Base-by-base conservation (phyloP, 106 monocot genomes). In the Platanthera guangdongensis region DNA sequence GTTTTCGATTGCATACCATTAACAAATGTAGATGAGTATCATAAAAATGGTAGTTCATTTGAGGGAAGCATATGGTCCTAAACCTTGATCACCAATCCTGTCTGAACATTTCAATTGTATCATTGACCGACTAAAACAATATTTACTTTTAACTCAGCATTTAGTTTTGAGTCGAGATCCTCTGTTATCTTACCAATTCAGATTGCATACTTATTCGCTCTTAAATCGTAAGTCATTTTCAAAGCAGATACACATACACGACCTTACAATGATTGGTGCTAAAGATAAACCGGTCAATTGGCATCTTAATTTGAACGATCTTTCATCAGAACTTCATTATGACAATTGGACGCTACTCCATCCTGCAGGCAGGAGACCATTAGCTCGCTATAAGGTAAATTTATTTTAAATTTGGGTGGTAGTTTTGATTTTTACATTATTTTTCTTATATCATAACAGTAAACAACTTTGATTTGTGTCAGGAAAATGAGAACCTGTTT, bases 381-480 rank as follows among this genome's bases (percentile, higher is more conserved):
- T 51, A 72, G 19, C 72, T 72, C 72, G 72, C 22, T 72, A 51
- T 25, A 72, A 72, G 72, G 72, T 72, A 51, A 70, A 48, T 4
- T 1, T 70, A 70, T 70, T 15, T 70, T 48, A 65, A 15, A n/a
- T 13, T 70, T 70, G 70, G 5, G 47, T 70, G 7, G 70, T 6
- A 47, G 47, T 11, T 65, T 53, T 70, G 16, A 12, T 14, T 70
- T 47, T 46, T 47, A 48, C 8, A 50, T 67, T 67, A 12, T 6
- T 69, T 71, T 25, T 67, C 22, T 67, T 30, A 22, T 30, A 39
- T 19, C 67, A 32, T 67, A 39, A 30, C 45, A 46, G 69, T 39
- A 69, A 48, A 47, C 30, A 47, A 13, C 47, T 51, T 50, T 72
- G 4, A 21, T 50, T 72, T 51, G 11, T 50, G 2, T 72, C 9